These are phyloP conservation scores for Ceratocystis colombiana DNA, from an alignment of 2,329 filamentous ascomycete species.

Conservation along the genomic window DNA sequence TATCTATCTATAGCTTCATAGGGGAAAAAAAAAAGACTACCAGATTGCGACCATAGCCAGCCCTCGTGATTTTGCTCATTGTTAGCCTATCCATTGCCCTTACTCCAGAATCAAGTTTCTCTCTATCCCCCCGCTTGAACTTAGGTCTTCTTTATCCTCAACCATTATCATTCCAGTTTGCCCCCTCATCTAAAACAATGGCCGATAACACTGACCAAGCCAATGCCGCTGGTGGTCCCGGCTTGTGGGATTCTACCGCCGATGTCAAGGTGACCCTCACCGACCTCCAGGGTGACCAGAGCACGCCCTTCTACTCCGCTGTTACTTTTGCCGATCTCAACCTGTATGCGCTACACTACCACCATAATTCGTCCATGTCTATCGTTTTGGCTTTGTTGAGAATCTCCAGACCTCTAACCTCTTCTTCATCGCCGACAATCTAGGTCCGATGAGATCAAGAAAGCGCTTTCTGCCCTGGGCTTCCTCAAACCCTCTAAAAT, in stretches of 20 bases:
- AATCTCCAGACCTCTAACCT: constrained; percentile 18
- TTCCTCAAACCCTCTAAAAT: constrained; percentile 97
- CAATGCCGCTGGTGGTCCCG: constrained; percentile 41
- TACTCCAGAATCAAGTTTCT: neutral
- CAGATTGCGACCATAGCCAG: constrained; percentile 1
- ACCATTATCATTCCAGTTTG: constrained; percentile 26
- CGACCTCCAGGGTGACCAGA: constrained; percentile 75
- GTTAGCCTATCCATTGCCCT: neutral
- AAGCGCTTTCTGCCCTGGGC: constrained; percentile 68
- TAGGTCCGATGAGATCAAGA: constrained; percentile 50
- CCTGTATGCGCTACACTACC: constrained; percentile 46
- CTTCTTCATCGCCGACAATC: neutral
- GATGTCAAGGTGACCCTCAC: constrained; percentile 89
- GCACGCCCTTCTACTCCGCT: constrained; percentile 78
- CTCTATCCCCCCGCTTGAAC: neutral
- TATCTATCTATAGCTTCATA: constrained; percentile 10
- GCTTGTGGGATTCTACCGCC: constrained; percentile 61
- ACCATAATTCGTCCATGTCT: neutral
- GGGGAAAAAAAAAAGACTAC: neutral
- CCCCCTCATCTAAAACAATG: constrained; percentile 25
- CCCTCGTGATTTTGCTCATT: neutral
- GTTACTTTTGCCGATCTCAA: constrained; percentile 76
- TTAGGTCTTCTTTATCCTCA: constrained; percentile 25
- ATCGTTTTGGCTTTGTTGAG: neutral
- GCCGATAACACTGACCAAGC: constrained; percentile 33